phyloP scores from a whole-genome alignment of 305 asterid species.

The Fraxinus velutina region DNA sequence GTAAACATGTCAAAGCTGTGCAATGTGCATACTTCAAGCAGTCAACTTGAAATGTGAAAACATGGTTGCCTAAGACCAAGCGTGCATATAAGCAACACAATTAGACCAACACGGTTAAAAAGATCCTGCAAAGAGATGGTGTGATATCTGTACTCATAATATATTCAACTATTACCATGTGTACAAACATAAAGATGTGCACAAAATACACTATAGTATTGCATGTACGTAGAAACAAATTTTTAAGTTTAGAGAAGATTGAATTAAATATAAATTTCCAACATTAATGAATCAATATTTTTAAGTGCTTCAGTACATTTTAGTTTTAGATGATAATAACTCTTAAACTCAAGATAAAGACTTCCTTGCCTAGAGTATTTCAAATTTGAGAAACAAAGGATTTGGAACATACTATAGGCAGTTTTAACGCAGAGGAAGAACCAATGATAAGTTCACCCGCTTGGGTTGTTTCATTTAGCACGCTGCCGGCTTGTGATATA shows the following conservation, averaged over 20 bases:
- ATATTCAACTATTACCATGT: neutral
- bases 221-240: no score
- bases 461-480: slow-evolving; percentile 72
- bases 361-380: slow-evolving; percentile 1
- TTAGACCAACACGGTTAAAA: neutral
- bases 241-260: no score
- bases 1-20: neutral
- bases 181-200: neutral
- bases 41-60: neutral
- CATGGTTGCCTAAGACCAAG: neutral
- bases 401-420: slow-evolving; percentile 59
- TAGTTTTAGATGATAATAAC: slow-evolving; percentile 1
- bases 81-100: neutral
- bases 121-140: neutral
- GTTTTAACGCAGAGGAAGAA: slow-evolving; percentile 66
- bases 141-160: neutral
- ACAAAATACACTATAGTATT: neutral
- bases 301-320: slow-evolving; percentile 14
- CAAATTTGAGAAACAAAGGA: slow-evolving; percentile 26
- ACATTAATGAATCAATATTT: neutral
- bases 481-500: slow-evolving; percentile 76
- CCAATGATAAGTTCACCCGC: slow-evolving; percentile 80
- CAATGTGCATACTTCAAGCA: neutral
- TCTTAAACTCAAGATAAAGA: slow-evolving; percentile 12
- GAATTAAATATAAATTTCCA: neutral